Base-by-base conservation (phyloP, 345 rosid species). In the Gossypium raimondii region DNA sequence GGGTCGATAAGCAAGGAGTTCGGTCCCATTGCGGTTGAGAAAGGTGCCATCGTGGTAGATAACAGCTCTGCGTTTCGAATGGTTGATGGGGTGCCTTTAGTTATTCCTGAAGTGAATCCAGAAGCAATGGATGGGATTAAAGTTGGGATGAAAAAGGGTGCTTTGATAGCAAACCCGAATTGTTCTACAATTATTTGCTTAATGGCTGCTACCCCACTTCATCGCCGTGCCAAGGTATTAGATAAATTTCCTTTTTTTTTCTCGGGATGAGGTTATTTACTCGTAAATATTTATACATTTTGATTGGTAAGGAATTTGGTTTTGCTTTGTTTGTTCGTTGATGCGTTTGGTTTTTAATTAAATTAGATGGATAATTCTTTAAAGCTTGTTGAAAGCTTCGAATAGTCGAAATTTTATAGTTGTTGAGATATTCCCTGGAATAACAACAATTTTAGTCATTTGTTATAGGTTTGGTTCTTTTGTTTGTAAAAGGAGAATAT, bases 161-260 rank as follows among this genome's bases (percentile, higher is more conserved):
- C 94, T 3, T 86, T 95, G 86, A 89, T 93, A 80, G 99, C 99
- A 0, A 95, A 93, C 57, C 99, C 99, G 0, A 95, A 95, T 81
- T 95, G 99, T 78, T 95, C 98, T 47, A 95, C 99, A 13, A 95
- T 95, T 75, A 95, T 95, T 60, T 95, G 98, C 77, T 87, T 95
- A 83, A 90, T 93, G 99, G 99, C 99, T 57, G 97, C 89, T 53
- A 93, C 99, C 0, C 99, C 99, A 59, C 89, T 95, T 84, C 98
- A 95, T 81, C 88, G 88, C 72, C 88, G 64, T 51, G 89, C 98
- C 62, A 94, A 94, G 97, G 97, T 89, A 52, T 68, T 12, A 17
- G 17, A 29, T 8, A 45, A 60, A 18, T 53, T 44, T 41, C 43
- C 57, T 13, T 24, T 68, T 48, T 48, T 2, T 60, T 60, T 20